Evolutionary conservation across 2,329 filamentous ascomycete species (phyloP).

Genomic region (Fusarium hainanense): DNA sequence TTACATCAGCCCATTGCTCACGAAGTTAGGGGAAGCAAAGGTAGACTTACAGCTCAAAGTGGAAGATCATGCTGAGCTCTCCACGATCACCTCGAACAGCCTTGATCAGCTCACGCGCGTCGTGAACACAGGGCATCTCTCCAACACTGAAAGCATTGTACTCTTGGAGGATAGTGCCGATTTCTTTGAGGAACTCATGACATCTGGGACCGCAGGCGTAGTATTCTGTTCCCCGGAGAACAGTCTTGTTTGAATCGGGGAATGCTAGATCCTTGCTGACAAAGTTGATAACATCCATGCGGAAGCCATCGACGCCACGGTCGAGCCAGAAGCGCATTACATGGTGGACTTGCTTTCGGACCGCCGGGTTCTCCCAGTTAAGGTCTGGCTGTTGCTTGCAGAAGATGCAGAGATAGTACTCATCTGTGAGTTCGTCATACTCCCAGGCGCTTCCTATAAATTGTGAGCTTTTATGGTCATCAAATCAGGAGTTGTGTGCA

Average conservation of each 20-base stretch:
- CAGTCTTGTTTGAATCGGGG: constrained; percentile 57
- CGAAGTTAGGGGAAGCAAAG: neutral
- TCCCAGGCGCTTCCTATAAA: constrained; percentile 58
- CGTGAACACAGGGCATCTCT: constrained; percentile 61
- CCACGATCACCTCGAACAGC: constrained; percentile 65
- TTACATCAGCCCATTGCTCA: constrained; percentile 1
- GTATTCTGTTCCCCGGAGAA: constrained; percentile 53
- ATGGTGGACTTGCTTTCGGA: constrained; percentile 73
- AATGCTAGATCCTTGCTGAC: constrained; percentile 70
- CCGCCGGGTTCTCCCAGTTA: constrained; percentile 78
- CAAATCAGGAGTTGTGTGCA: neutral
- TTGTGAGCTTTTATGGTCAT: neutral
- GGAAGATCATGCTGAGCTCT: constrained; percentile 78
- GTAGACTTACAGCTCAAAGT: constrained; percentile 69
- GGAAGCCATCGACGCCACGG: constrained; percentile 73
- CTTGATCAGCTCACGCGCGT: constrained; percentile 56
- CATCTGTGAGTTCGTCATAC: constrained; percentile 60
- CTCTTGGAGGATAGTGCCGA: constrained; percentile 57
- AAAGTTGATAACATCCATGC: constrained; percentile 76
- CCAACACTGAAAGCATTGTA: constrained; percentile 65
- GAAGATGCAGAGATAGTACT: constrained; percentile 76
- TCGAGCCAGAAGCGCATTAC: constrained; percentile 81
- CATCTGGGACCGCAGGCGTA: constrained; percentile 66
- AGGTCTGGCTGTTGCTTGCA: constrained; percentile 78
- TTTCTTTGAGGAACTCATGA: constrained; percentile 60